phyloP scores from a whole-genome alignment of 2,329 filamentous ascomycete species.

The Colletotrichum aenigma region DNA sequence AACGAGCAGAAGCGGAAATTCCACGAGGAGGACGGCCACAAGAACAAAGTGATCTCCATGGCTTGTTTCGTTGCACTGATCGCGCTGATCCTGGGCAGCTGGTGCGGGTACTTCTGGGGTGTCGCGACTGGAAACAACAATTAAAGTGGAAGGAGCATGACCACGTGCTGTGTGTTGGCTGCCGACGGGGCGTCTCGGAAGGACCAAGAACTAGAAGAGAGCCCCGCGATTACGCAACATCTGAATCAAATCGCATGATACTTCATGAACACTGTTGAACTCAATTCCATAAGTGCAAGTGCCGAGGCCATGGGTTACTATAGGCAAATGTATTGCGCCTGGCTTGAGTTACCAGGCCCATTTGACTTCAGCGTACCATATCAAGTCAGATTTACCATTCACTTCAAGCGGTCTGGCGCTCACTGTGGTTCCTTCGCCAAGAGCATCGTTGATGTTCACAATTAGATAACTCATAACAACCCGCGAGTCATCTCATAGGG shows the following conservation, averaged over 20 bases:
- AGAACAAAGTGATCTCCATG: constrained; percentile 45
- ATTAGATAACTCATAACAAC: neutral
- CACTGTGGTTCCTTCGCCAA: neutral
- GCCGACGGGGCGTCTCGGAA: neutral
- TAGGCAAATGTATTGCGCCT: too few relatives aligned
- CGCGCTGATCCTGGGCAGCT: constrained; percentile 53
- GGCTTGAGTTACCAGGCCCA: neutral
- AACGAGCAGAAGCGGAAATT: constrained; percentile 38
- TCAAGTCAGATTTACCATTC: neutral
- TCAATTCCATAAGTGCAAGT: neutral
- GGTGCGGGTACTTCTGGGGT: constrained; percentile 66
- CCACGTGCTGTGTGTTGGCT: neutral
- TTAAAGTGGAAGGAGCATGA: neutral
- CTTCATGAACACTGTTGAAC: neutral
- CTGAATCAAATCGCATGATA: neutral
- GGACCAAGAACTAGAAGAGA: neutral
- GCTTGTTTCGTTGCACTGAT: constrained; percentile 47
- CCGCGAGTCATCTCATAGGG: accelerated
- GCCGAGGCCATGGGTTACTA: neutral
- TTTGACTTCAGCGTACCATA: neutral
- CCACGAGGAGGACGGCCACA: constrained; percentile 31
- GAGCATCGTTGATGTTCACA: neutral
- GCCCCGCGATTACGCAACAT: neutral
- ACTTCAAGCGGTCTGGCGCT: accelerated
- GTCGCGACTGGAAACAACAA: constrained; percentile 55